Conservation (phyloP, 2,329 filamentous ascomycete genomes). For the Fusarium secorum region DNA sequence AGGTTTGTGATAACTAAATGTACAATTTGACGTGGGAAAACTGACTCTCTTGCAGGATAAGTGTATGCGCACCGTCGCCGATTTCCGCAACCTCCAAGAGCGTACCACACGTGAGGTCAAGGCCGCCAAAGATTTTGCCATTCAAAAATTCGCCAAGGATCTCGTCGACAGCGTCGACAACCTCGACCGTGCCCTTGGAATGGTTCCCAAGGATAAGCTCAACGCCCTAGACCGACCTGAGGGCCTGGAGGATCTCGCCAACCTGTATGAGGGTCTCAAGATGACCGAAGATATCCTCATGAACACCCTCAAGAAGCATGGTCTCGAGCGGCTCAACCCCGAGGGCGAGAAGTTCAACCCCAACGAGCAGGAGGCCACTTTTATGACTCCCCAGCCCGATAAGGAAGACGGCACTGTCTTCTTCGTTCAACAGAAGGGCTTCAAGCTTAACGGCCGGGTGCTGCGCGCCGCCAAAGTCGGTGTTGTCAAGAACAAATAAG, state of each 20-base stretch:
- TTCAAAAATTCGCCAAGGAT: conserved; percentile 94
- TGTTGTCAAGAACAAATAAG: conserved; percentile 82
- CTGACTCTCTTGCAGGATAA: conserved; percentile 72
- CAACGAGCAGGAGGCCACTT: conserved; percentile 95
- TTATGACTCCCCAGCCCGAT: conserved; percentile 85
- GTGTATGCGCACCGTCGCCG: conserved; percentile 91
- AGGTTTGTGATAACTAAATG: conserved; percentile 64
- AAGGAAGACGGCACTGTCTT: conserved; percentile 94
- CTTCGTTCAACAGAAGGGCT: conserved; percentile 94
- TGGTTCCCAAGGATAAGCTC: conserved; percentile 79
- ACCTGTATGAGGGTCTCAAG: conserved; percentile 87
- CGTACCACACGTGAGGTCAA: conserved; percentile 91
- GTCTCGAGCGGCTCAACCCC: conserved; percentile 88
- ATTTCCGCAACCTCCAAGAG: conserved; percentile 98
- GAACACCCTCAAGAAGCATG: conserved; percentile 90
- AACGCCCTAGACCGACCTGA: conserved; percentile 58
- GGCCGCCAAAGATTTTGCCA: conserved; percentile 87
- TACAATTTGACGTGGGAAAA: not conserved
- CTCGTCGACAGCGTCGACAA: conserved; percentile 96
- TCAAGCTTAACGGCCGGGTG: conserved; percentile 88
- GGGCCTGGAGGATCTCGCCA: conserved; percentile 74
- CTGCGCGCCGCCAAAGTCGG: conserved; percentile 94
- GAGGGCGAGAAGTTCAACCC: conserved; percentile 90
- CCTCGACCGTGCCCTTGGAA: conserved; percentile 87
- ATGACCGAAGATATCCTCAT: conserved; percentile 95